phyloP scores from a whole-genome alignment of 2,329 filamentous ascomycete genomes.

The Penicillium sp. region DNA sequence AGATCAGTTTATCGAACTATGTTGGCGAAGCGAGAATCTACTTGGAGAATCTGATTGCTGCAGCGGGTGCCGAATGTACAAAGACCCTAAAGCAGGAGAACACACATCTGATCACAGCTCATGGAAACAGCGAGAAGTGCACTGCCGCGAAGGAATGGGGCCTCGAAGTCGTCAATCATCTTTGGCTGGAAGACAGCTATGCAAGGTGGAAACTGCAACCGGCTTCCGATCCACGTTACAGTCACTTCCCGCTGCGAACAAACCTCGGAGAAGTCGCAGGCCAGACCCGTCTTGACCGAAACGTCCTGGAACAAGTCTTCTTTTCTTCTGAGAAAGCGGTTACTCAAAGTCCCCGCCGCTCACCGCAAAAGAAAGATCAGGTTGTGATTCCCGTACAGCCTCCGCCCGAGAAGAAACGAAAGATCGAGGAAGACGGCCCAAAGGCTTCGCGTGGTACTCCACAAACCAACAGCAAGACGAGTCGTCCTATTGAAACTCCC shows the following conservation, averaged over 20 bases:
- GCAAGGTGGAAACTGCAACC: conserved; percentile 78
- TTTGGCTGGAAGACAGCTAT: conserved; percentile 98
- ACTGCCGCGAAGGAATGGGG: conserved; percentile 91
- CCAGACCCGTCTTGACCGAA: conserved; percentile 77
- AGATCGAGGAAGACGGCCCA: conserved; percentile 19
- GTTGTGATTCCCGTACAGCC: conserved; percentile 31
- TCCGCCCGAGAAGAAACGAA: conserved; percentile 20
- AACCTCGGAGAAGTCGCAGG: conserved; percentile 93
- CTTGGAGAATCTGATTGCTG: conserved; percentile 84
- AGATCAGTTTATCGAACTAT: conserved; percentile 93
- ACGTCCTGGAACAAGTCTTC: conserved; percentile 70
- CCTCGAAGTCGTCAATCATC: conserved; percentile 84
- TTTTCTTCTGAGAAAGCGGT: conserved; percentile 43
- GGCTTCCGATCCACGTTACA: conserved; percentile 74
- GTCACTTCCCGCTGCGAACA: conserved; percentile 81
- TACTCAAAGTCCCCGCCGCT: conserved; percentile 20
- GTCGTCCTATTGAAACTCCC: conserved; percentile 53
- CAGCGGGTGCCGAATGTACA: conserved; percentile 83
- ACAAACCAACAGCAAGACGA: conserved; percentile 28
- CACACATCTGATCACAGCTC: conserved; percentile 90
- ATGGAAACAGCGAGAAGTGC: conserved; percentile 88
- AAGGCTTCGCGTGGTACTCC: conserved; percentile 28
- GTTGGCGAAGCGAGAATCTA: conserved; percentile 92
- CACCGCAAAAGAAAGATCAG: conserved; percentile 40
- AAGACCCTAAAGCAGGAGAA: conserved; percentile 95